Percentiles rank a stretch among this genome's conserved stretches.
Conservation (phyloP, 2,329 filamentous ascomycete species). For the Fusarium nisikadoi region DNA sequence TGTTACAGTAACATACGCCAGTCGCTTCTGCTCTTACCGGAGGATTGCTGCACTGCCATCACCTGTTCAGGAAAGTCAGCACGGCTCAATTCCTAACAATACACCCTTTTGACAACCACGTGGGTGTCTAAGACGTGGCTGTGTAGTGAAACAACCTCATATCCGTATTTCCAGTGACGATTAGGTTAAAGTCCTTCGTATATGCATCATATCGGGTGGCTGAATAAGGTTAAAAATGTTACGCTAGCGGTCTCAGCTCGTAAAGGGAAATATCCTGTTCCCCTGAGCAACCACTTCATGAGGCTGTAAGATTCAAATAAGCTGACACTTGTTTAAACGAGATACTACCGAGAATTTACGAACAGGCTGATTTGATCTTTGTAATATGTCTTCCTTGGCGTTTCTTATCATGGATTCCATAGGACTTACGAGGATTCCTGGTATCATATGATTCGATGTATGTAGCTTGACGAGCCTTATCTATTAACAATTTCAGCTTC, state of each 20-base stretch:
- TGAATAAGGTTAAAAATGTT: neutral
- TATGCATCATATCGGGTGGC: neutral
- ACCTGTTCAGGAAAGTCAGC: neutral
- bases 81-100: neutral
- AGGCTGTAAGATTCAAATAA: neutral
- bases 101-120: neutral
- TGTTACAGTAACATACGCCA: neutral
- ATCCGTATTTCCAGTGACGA: neutral
- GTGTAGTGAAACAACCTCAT: neutral
- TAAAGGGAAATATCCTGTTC: neutral
- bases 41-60: neutral
- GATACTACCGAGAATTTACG: too few species aligned
- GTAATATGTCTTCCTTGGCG: neutral
- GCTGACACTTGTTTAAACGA: too few species aligned
- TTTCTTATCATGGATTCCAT: neutral
- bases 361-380: too few species aligned
- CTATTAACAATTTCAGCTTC: neutral
- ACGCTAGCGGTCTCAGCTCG: neutral
- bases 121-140: neutral
- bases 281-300: neutral
- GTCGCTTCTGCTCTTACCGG: neutral
- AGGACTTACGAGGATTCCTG: neutral
- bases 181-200: neutral
- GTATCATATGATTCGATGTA: neutral
- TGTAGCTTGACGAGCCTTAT: neutral